Evolutionary conservation across 768 basidiomycete genomes (phyloP).

Genomic region (Mycena venus): DNA sequence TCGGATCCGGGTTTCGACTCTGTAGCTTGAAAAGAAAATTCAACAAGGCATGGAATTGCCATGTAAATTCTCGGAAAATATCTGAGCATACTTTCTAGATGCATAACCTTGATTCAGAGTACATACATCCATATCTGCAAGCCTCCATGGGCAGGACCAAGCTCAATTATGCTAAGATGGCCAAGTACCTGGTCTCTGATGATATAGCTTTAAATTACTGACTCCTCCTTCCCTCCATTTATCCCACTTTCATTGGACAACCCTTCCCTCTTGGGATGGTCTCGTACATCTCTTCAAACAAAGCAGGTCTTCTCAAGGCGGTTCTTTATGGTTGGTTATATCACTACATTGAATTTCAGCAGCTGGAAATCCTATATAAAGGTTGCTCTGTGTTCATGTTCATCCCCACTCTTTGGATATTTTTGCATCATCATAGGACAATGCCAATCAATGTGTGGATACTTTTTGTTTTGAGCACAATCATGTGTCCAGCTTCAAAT

Average conservation of each 20-base stretch:
- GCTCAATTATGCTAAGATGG: too few species aligned
- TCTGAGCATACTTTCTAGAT: too few species aligned
- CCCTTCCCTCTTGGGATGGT: background rate
- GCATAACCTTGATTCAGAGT: too few species aligned
- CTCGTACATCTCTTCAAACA: background rate
- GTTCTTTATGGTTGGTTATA: conserved; percentile 1
- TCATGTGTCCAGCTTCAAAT: background rate
- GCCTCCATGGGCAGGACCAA: too few species aligned
- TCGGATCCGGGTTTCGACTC: too few species aligned
- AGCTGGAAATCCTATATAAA: conserved; percentile 10
- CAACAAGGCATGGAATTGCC: too few species aligned
- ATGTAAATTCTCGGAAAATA: too few species aligned
- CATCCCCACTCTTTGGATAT: conserved; percentile 41
- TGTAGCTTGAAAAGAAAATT: too few species aligned
- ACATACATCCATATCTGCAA: too few species aligned
- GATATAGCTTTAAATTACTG: background rate
- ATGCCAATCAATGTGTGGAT: conserved; percentile 37
- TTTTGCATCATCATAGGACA: conserved; percentile 22
- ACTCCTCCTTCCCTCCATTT: background rate
- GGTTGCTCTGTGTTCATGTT: conserved; percentile 54
- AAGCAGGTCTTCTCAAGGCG: conserved; percentile 6
- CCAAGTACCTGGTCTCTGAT: too few species aligned
- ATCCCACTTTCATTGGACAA: too few species aligned
- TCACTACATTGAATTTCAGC: background rate
- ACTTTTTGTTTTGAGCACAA: conserved; percentile 45